phyloP scores from a whole-genome alignment of 2,329 filamentous ascomycete genomes.

The Xylariaceae sp. region DNA sequence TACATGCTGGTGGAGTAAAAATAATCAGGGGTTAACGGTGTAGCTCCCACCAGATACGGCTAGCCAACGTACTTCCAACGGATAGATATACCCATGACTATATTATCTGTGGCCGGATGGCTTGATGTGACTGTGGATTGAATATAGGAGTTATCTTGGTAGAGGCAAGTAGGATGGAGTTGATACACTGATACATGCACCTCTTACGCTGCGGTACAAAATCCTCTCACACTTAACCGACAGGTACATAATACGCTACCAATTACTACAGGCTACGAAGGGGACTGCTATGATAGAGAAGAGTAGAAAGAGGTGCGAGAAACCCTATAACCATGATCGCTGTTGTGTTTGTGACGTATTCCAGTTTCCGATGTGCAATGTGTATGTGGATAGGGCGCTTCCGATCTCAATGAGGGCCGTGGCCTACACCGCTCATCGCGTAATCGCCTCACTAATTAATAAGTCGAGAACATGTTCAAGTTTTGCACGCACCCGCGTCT shows the following conservation, averaged over 20 bases:
- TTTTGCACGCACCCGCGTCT: not conserved
- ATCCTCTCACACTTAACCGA: not conserved
- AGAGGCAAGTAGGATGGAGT: not conserved
- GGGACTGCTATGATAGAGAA: too few relatives aligned
- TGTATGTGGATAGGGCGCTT: not conserved
- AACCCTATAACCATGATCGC: not conserved
- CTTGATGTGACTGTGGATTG: too few relatives aligned
- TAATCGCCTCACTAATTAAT: not conserved
- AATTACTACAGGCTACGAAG: not conserved
- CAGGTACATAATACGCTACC: not conserved
- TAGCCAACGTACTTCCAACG: too few relatives aligned
- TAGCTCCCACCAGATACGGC: too few relatives aligned
- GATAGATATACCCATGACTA: too few relatives aligned
- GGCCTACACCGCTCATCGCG: not conserved
- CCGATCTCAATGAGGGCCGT: not conserved
- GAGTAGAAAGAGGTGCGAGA: too few relatives aligned
- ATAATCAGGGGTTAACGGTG: too few relatives aligned
- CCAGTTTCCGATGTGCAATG: not conserved
- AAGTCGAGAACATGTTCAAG: not conserved
- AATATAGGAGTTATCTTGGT: not conserved
- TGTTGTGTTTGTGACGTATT: not conserved
- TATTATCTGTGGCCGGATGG: too few relatives aligned
- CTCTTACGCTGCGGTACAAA: not conserved
- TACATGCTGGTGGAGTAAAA: too few relatives aligned
- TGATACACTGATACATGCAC: too few relatives aligned